A percentile compares a stretch with the other conserved stretches of the same genome.
Evolutionary conservation across 23 red algal species (phyloP).

Genomic region (Gracilaria vermiculophylla): DNA sequence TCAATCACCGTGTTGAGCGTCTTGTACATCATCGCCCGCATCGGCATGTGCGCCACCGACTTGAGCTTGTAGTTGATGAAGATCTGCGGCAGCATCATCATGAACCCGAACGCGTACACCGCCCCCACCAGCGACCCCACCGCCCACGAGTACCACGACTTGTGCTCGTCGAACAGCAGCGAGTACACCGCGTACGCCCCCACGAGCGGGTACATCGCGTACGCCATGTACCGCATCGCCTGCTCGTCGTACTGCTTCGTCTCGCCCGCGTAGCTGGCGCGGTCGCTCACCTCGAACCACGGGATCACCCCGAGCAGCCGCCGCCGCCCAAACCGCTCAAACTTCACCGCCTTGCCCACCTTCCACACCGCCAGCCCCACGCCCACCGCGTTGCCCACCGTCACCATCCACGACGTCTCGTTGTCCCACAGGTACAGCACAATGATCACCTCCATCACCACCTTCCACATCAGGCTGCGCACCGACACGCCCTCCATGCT

Average conservation of each 20-base stretch:
- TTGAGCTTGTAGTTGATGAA: conserved; percentile 99
- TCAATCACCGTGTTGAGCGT: conserved; percentile 94
- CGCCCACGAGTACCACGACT: conserved; percentile 94
- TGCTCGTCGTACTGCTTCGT: conserved; percentile 93
- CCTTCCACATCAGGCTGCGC: conserved; percentile 90
- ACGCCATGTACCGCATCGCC: conserved; percentile 83
- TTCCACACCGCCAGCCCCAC: conserved; percentile 85
- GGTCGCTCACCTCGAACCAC: conserved; percentile 72
- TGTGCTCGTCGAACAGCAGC: conserved; percentile 81
- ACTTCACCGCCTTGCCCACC: conserved; percentile 82
- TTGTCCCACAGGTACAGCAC: conserved; percentile 92
- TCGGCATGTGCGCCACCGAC: conserved; percentile 93
- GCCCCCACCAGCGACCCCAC: conserved; percentile 81
- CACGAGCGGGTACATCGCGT: conserved; percentile 75
- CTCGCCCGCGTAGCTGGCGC: conserved; percentile 70
- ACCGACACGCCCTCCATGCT: conserved; percentile 90
- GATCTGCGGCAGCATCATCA: conserved; percentile 97
- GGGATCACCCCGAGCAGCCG: conserved; percentile 75
- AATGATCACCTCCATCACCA: conserved; percentile 91
- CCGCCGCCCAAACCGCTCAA: conserved; percentile 77
- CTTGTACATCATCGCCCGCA: conserved; percentile 96
- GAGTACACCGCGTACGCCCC: conserved; percentile 78
- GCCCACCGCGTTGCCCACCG: conserved; percentile 65
- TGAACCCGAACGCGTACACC: conserved; percentile 95
- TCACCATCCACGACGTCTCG: conserved; percentile 95